phyloP scores from a whole-genome alignment of 202 grass and related monocot species.

The Zoysia matrella region DNA sequence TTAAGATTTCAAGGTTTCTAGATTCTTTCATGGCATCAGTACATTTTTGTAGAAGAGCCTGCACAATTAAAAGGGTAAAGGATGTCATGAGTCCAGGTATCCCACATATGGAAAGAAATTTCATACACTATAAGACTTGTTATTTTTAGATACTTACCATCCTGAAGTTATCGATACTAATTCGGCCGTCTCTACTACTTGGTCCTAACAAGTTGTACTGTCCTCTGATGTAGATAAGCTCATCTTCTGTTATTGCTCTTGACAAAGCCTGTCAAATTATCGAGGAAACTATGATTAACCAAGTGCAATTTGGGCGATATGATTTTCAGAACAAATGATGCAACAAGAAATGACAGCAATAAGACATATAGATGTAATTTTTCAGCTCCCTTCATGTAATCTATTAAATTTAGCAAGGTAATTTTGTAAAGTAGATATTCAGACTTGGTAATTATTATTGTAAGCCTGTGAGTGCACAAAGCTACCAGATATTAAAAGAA shows the following conservation, averaged over 20 bases:
- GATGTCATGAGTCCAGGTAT: too few species aligned
- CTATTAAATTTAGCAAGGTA: slow-evolving; percentile 30
- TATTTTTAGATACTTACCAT: slow-evolving; percentile 55
- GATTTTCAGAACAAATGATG: slow-evolving; percentile 10
- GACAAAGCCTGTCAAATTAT: slow-evolving; percentile 76
- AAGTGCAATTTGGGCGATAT: background rate
- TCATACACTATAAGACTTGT: slow-evolving; percentile 7
- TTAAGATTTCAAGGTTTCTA: slow-evolving; percentile 85
- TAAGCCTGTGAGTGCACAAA: background rate
- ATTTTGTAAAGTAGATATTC: slow-evolving; percentile 27
- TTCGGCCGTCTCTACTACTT: slow-evolving; percentile 34
- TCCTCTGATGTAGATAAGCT: too few species aligned
- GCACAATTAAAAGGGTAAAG: too few species aligned
- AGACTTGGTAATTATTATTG: background rate
- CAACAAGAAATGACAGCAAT: slow-evolving; percentile 15
- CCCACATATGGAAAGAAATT: background rate
- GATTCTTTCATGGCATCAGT: slow-evolving; percentile 68
- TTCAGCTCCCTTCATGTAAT: background rate
- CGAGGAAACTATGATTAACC: slow-evolving; percentile 7
- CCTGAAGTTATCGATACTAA: slow-evolving; percentile 90
- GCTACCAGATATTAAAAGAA: slow-evolving; percentile 8
- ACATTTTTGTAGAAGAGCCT: too few species aligned
- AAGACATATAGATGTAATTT: background rate
- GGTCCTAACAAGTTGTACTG: too few species aligned
- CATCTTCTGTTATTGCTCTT: slow-evolving; percentile 34